phyloP scores from a whole-genome alignment of 345 rosid species.

The Xanthoceras sorbifolium region DNA sequence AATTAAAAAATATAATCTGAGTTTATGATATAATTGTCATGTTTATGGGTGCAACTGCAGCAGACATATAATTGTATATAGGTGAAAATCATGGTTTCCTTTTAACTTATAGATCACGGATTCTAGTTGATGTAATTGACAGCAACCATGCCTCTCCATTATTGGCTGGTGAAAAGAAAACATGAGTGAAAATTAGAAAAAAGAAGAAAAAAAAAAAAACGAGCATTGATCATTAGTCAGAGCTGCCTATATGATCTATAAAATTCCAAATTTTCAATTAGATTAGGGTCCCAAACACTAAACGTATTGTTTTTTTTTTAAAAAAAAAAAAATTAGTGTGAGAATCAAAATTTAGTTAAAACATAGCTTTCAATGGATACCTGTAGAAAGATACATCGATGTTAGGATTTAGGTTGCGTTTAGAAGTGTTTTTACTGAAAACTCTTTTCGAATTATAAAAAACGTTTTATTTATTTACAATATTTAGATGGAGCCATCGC shows the following conservation, averaged over 20 bases:
- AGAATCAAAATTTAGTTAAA: slow-evolving; percentile 22
- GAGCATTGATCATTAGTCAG: not conserved
- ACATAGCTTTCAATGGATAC: slow-evolving; percentile 31
- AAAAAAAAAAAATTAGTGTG: slow-evolving; percentile 1
- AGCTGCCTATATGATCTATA: not conserved
- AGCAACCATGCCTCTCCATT: slow-evolving; percentile 28
- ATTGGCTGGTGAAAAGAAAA: slow-evolving; percentile 14
- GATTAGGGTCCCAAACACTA: not conserved
- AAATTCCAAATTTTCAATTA: not conserved
- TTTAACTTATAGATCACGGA: slow-evolving; percentile 39
- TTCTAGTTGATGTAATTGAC: slow-evolving; percentile 9
- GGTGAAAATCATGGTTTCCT: not conserved
- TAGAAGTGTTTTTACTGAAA: not conserved
- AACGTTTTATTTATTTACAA: not conserved
- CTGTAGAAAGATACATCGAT: not conserved
- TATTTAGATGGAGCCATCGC: not conserved
- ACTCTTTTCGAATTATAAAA: too few relatives aligned
- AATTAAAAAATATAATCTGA: not conserved
- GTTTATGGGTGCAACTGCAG: not conserved
- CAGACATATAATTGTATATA: not conserved
- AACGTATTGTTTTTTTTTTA: too few relatives aligned
- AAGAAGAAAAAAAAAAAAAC: slow-evolving; percentile 6
- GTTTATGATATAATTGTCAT: not conserved
- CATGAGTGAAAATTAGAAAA: not conserved
- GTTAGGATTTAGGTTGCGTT: not conserved